Evolutionary conservation across 306 rosid genomes (phyloP).

Genomic region (Ormosia emarginata): DNA sequence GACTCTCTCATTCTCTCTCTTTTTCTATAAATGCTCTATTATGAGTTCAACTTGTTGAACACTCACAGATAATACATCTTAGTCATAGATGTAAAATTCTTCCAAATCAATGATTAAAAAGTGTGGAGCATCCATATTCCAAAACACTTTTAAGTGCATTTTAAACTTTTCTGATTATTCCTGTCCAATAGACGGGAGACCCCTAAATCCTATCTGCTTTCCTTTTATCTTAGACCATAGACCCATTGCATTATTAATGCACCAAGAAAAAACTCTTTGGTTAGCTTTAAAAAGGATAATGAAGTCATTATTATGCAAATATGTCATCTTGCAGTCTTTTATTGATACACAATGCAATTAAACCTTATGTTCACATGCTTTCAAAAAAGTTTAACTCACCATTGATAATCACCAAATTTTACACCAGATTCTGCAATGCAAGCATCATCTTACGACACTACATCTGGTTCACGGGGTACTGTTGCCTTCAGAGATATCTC

Average conservation of each 20-base stretch:
- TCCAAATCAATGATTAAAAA: too few species aligned
- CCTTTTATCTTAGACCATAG: slow-evolving; percentile 76
- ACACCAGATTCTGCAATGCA: slow-evolving; percentile 62
- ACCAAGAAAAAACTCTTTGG: neutral
- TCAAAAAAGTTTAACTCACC: slow-evolving; percentile 41
- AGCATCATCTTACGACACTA: slow-evolving; percentile 58
- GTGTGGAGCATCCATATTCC: too few species aligned
- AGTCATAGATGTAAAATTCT: too few species aligned
- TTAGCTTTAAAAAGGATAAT: neutral
- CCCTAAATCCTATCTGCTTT: slow-evolving; percentile 48
- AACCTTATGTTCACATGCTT: neutral
- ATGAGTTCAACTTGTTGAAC: too few species aligned
- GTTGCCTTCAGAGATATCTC: slow-evolving; percentile 53
- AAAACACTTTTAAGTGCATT: too few species aligned
- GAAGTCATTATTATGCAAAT: too few species aligned
- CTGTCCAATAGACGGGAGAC: slow-evolving; percentile 85
- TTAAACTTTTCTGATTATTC: too few species aligned
- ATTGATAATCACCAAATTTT: slow-evolving; percentile 84
- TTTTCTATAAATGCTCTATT: too few species aligned
- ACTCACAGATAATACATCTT: too few species aligned
- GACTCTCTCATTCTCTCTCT: too few species aligned
- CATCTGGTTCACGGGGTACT: slow-evolving; percentile 54
- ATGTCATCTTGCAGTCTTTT: neutral
- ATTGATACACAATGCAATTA: neutral
- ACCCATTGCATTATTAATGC: slow-evolving; percentile 93